Evolutionary conservation across 768 basidiomycete genomes (phyloP), one percentile per base, ranked within the genome.

Genomic region (Ramaria sp.): DNA sequence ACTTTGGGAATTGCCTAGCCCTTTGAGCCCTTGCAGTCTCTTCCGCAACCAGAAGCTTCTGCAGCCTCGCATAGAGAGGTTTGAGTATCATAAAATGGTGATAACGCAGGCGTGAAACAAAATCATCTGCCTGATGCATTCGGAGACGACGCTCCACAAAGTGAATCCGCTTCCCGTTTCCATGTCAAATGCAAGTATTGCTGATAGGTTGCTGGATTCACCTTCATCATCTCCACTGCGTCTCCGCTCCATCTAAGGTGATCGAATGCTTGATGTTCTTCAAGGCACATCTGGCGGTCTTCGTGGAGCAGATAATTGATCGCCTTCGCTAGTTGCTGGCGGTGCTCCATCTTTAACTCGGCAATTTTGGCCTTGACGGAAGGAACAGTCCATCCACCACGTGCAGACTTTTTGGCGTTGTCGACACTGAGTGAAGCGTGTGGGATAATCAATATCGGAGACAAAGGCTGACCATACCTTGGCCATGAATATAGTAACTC

Each of bases 291-390:
- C 33, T 46, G 24, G 5, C 31, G 4, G 17, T 56, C 46, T 38
- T 48, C 47, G 20, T 37, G n/a, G n/a, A n/a, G 24, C 39, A 19
- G 30, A 34, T 56, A 56, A 17, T 49, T 10, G 6, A 56, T 37
- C 17, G 42, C 41, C 24, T 48, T 56, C 22, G 20, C 9, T 20
- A 56, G 30, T 30, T 56, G 54, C 33, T 38, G 33, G 11, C 46
- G 43, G n/a, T 56, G 54, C 20, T 56, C 54, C 17, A 39, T 34
- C 43, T 38, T 47, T 34, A 56, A 49, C 24, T 56, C 45, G 13
- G 43, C 33, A 15, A 56, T 56, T 37, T 31, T 34, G 6, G 43
- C 43, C 17, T 56, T 56, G 4, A 56, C 7, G 34, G 54, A 46
- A 38, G 42, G 30, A 33, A 56, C 48, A 4, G 54, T 56, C 54